Evolutionary conservation across 2,329 filamentous ascomycete genomes (phyloP).

Genomic region (Colletotrichum sp.): DNA sequence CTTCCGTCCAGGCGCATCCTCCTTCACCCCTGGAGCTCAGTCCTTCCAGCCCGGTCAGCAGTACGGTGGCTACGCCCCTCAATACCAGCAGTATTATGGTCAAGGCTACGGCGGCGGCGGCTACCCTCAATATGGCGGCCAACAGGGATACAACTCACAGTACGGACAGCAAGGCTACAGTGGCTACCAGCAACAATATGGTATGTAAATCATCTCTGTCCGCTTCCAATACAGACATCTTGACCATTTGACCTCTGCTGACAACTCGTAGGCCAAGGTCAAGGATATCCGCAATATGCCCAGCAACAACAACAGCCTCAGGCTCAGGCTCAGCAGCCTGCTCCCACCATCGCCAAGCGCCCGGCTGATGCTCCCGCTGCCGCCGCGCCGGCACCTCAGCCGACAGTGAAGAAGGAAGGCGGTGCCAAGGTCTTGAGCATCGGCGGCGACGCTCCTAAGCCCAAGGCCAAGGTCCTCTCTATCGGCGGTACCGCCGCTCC

Average conservation of each 20-base stretch:
- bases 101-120: conserved; percentile 50
- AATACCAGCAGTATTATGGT: conserved; percentile 61
- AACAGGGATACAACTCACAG: conserved; percentile 47
- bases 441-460: conserved; percentile 63
- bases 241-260: not conserved
- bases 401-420: conserved; percentile 58
- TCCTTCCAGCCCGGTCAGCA: conserved; percentile 76
- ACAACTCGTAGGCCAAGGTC: conserved; percentile 21
- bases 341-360: conserved; percentile 69
- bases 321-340: conserved; percentile 42
- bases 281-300: conserved; percentile 55
- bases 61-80: conserved; percentile 62
- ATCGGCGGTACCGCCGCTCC: conserved; percentile 40
- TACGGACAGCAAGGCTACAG: conserved; percentile 45
- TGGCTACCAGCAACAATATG: conserved; percentile 47
- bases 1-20: conserved; percentile 58
- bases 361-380: conserved; percentile 51
- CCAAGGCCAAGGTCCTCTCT: conserved; percentile 53
- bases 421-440: conserved; percentile 70
- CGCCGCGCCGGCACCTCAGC: conserved; percentile 51
- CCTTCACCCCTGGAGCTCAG: conserved; percentile 76
- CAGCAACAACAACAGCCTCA: conserved; percentile 48
- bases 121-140: conserved; percentile 62
- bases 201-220: conserved; percentile 5
- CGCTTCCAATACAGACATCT: not conserved